phyloP scores from a whole-genome alignment of 1,284 basidiomycete genomes.

The Puccinia horiana region DNA sequence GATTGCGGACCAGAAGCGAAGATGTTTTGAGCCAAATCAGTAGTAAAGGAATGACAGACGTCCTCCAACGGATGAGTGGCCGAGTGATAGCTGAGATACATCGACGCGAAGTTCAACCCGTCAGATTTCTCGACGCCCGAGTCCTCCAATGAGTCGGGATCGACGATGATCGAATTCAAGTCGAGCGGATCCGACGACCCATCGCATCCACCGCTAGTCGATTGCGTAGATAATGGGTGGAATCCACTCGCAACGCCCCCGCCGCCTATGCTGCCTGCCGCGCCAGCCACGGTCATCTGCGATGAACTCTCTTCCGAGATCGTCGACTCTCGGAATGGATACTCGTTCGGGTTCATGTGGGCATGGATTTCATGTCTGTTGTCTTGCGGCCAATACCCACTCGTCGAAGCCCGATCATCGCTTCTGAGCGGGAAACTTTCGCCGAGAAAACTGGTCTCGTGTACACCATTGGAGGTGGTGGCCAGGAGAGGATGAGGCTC shows the following conservation, averaged over 20 bases:
- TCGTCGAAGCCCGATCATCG: neutral
- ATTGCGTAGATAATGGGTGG: no score
- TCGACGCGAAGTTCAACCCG: constrained; percentile 13
- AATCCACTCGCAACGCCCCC: no score
- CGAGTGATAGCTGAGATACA: constrained; percentile 1
- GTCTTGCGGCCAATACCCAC: constrained; percentile 1
- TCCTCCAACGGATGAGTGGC: neutral
- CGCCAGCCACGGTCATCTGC: neutral
- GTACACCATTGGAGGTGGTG: neutral
- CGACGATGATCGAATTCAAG: neutral
- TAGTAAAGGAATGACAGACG: neutral
- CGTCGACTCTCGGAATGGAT: neutral
- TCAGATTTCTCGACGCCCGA: no score
- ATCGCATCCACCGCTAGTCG: no score
- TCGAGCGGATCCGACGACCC: constrained; percentile 16
- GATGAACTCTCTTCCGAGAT: neutral
- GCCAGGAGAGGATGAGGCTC: neutral
- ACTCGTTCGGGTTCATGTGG: neutral
- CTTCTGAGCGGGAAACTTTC: neutral
- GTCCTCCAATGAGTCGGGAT: neutral
- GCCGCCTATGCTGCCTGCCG: no score
- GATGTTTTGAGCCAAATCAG: no score
- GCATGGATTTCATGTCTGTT: neutral
- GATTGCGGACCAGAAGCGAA: no score
- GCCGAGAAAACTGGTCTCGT: neutral